These are phyloP conservation scores for Entophlyctis helioformis DNA, from an alignment of 192 early-diverging fungal genomes.

Conservation along the genomic window DNA sequence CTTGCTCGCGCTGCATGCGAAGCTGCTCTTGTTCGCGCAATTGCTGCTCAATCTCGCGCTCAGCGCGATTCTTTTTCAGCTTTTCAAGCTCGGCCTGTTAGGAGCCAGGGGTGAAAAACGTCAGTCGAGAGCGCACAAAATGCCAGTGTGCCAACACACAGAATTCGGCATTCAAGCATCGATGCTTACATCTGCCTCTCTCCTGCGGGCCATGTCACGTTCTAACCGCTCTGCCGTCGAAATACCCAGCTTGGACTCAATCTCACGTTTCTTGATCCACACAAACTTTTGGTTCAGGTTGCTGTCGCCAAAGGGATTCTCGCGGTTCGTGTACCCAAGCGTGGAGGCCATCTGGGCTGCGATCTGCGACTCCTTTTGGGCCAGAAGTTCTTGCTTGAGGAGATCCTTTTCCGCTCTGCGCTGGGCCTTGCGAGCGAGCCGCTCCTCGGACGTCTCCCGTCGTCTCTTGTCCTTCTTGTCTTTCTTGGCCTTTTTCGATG, in stretches of 20 bases:
- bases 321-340: conserved; percentile 54
- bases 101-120: no score
- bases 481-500: no score
- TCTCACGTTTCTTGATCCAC: conserved; percentile 88
- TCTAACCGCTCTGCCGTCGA: conserved; percentile 40
- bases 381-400: conserved; percentile 28
- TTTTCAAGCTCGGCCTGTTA: conserved; percentile 66
- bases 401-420: conserved; percentile 15
- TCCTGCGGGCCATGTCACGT: conserved; percentile 42
- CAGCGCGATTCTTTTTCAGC: conserved; percentile 61
- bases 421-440: conserved; percentile 8
- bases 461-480: no score
- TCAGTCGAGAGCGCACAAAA: no score
- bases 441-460: conserved; percentile 16
- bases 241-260: conserved; percentile 58
- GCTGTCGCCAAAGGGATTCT: conserved; percentile 73
- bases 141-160: no score
- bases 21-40: conserved; percentile 66
- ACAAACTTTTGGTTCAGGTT: conserved; percentile 78
- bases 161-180: no score
- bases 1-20: conserved; percentile 69
- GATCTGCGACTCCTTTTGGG: conserved; percentile 32
- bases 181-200: conserved; percentile 28
- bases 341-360: conserved; percentile 30
- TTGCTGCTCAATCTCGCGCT: conserved; percentile 72